Conservation (phyloP, 345 rosid species). For the Acer saccharum region DNA sequence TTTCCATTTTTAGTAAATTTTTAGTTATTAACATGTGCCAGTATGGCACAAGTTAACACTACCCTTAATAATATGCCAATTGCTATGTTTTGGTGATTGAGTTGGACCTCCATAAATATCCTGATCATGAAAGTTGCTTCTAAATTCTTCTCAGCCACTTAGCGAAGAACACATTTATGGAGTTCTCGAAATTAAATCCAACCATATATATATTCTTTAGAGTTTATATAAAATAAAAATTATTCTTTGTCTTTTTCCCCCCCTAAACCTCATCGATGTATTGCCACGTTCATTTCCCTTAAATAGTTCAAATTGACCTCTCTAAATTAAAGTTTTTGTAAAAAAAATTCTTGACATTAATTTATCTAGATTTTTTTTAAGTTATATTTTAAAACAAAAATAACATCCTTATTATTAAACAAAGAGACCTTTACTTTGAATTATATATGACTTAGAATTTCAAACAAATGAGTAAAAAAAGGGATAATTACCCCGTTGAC, state of each 20-base stretch:
- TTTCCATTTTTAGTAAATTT: too few relatives aligned
- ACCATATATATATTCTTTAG: slow-evolving; percentile 9
- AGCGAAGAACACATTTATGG: slow-evolving; percentile 10
- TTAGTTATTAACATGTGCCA: too few relatives aligned
- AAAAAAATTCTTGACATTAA: too few relatives aligned
- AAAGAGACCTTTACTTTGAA: not conserved
- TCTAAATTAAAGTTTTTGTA: too few relatives aligned
- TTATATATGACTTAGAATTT: not conserved
- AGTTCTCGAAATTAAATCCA: slow-evolving; percentile 8
- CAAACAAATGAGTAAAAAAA: not conserved
- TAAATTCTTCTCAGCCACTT: slow-evolving; percentile 37
- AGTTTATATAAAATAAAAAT: too few relatives aligned
- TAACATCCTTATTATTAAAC: not conserved
- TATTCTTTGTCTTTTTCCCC: not conserved
- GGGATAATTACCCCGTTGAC: too few relatives aligned
- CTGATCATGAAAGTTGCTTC: slow-evolving; percentile 38
- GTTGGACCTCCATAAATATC: slow-evolving; percentile 28
- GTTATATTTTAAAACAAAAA: too few relatives aligned
- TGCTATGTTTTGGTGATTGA: slow-evolving; percentile 31
- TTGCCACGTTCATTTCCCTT: not conserved
- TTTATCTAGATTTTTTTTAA: too few relatives aligned
- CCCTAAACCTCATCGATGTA: slow-evolving; percentile 14
- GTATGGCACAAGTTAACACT: too few relatives aligned
- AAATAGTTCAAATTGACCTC: not conserved
- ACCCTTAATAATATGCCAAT: slow-evolving; percentile 14